These are phyloP conservation scores for Viscum album DNA, from an alignment of 177 flowering plant species.

Conservation along the genomic window DNA sequence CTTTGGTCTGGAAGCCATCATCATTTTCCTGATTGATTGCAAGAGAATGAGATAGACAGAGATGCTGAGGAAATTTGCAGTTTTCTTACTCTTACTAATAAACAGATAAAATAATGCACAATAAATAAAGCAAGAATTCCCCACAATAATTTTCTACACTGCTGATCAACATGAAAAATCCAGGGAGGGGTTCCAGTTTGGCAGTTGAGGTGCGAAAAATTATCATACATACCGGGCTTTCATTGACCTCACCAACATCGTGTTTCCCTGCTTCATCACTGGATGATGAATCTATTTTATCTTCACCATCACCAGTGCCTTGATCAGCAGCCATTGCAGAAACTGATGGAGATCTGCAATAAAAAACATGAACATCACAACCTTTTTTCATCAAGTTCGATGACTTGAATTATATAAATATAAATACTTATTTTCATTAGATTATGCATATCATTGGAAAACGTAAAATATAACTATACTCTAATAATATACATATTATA, in stretches of 20 bases:
- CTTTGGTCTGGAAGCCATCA: slow-evolving; percentile 33
- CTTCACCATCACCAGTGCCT: slow-evolving; percentile 48
- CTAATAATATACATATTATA: no score
- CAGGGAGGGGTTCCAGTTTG: not conserved
- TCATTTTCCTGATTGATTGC: slow-evolving; percentile 41
- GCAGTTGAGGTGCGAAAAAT: not conserved
- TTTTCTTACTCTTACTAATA: no score
- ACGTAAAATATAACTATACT: no score
- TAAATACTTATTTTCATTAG: no score
- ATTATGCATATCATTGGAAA: no score
- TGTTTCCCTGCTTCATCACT: slow-evolving; percentile 46
- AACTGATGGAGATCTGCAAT: slow-evolving; percentile 59
- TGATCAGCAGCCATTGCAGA: slow-evolving; percentile 48
- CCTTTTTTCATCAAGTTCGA: not conserved
- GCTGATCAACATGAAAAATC: not conserved
- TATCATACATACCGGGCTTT: slow-evolving; percentile 46
- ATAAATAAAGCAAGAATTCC: not conserved
- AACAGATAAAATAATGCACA: no score
- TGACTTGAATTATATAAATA: no score
- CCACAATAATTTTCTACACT: not conserved
- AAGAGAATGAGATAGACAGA: slow-evolving; percentile 8
- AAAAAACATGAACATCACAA: not conserved
- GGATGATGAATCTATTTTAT: slow-evolving; percentile 57
- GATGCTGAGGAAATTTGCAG: not conserved
- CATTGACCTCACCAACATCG: slow-evolving; percentile 36